Evolutionary conservation across 1,284 basidiomycete genomes (phyloP).

Genomic region (Naganishia sp.): DNA sequence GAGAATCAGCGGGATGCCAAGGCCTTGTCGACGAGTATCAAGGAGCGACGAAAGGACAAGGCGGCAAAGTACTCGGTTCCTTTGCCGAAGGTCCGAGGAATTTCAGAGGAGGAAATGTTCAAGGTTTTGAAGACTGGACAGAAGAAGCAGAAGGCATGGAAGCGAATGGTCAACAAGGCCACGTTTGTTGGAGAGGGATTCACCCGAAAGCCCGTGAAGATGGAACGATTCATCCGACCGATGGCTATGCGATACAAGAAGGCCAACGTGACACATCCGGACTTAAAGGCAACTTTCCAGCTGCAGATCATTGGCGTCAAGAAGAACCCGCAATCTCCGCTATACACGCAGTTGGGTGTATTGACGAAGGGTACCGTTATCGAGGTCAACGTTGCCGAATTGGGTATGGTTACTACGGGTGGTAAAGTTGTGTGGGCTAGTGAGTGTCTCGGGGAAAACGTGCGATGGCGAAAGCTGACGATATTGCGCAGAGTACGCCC

Average conservation of each 20-base stretch:
- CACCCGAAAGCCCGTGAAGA: constrained; percentile 97
- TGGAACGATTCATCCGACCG: constrained; percentile 96
- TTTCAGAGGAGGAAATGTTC: constrained; percentile 99
- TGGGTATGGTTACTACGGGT: constrained; percentile 98
- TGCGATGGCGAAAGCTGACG: neutral
- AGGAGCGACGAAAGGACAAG: constrained; percentile 99
- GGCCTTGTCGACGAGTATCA: constrained; percentile 94
- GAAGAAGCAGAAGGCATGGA: constrained; percentile 96
- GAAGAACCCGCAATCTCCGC: constrained; percentile 98
- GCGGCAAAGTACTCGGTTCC: constrained; percentile 98
- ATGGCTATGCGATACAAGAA: constrained; percentile 98
- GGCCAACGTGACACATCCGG: constrained; percentile 98
- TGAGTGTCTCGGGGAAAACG: constrained; percentile 38
- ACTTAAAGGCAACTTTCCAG: constrained; percentile 98
- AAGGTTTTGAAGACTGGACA: constrained; percentile 99
- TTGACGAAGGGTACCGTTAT: constrained; percentile 98
- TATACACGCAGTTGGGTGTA: constrained; percentile 87
- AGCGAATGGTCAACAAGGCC: constrained; percentile 99
- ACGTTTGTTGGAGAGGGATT: constrained; percentile 98
- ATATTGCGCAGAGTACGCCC: constrained; percentile 81
- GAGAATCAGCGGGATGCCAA: constrained; percentile 98
- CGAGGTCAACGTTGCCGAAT: constrained; percentile 95
- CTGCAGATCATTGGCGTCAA: constrained; percentile 97
- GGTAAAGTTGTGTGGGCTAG: constrained; percentile 78
- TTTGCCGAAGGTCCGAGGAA: constrained; percentile 93